Percentiles rank a stretch among this genome's conserved stretches.
Evolutionary conservation across 1,284 basidiomycete genomes (phyloP).

Genomic region (Ganoderma lucidum): DNA sequence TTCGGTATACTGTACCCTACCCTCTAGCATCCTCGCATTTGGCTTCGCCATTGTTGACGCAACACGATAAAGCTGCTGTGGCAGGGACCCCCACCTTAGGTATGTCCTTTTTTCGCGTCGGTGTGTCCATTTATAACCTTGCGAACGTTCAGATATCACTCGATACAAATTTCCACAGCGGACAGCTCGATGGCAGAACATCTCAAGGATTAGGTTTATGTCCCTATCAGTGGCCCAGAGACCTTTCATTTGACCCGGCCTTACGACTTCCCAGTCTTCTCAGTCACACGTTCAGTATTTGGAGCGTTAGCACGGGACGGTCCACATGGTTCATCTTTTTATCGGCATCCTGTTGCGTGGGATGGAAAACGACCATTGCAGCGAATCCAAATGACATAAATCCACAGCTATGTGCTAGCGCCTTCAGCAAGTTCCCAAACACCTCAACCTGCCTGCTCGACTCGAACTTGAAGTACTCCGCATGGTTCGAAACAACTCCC

Average conservation of each 20-base stretch:
- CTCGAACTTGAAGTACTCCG: neutral
- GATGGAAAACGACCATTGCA: neutral
- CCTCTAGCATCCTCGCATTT: neutral
- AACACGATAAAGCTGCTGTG: no score
- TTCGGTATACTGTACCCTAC: neutral
- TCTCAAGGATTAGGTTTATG: neutral
- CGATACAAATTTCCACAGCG: neutral
- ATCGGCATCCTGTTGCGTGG: neutral
- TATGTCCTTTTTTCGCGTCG: no score
- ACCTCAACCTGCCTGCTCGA: neutral
- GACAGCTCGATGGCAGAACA: neutral
- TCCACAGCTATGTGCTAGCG: neutral
- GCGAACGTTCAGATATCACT: neutral
- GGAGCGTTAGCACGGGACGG: neutral
- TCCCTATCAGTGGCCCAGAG: neutral
- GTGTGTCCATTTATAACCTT: neutral
- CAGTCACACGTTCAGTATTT: neutral
- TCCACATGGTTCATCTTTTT: neutral
- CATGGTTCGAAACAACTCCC: neutral
- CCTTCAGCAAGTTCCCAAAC: neutral
- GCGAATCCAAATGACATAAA: neutral
- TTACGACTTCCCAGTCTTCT: neutral
- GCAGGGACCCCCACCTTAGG: no score
- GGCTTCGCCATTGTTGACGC: no score
- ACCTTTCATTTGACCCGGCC: neutral